These are phyloP conservation scores for Spizellomyces sp. DNA, from an alignment of 192 early-diverging fungal genomes.

Conservation along the genomic window DNA sequence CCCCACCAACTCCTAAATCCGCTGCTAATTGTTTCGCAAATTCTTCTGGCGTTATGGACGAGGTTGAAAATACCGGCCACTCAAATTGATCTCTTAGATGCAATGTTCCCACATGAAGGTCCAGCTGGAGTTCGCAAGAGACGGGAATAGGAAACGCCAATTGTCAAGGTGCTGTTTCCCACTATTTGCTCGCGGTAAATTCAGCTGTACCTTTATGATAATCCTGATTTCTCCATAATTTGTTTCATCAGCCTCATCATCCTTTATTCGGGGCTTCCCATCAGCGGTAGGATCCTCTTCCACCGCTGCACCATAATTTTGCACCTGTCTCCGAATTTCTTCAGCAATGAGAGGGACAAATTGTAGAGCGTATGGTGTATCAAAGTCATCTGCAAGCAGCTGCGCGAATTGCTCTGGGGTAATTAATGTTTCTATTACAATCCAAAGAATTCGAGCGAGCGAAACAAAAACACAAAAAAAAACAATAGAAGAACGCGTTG, in stretches of 20 bases:
- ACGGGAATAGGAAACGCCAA: background rate
- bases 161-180: background rate
- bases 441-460: background rate
- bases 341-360: constrained; percentile 72
- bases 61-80: constrained; percentile 80
- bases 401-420: constrained; percentile 49
- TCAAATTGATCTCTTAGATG: constrained; percentile 87
- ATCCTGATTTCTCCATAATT: constrained; percentile 38
- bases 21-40: constrained; percentile 67
- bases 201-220: constrained; percentile 33
- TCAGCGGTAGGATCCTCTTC: constrained; percentile 42
- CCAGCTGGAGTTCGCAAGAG: constrained; percentile 53
- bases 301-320: constrained; percentile 37
- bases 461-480: background rate
- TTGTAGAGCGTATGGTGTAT: constrained; percentile 37
- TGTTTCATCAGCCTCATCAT: constrained; percentile 28
- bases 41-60: constrained; percentile 63
- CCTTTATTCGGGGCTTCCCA: constrained; percentile 21
- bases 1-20: constrained; percentile 79
- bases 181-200: background rate
- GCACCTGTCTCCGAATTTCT: constrained; percentile 74
- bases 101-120: constrained; percentile 80
- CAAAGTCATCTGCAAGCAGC: constrained; percentile 41
- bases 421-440: constrained; percentile 35
- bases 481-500: too few species aligned